Evolutionary conservation across 331 rosid genomes (phyloP).

Genomic region (Pyrus hybrid): DNA sequence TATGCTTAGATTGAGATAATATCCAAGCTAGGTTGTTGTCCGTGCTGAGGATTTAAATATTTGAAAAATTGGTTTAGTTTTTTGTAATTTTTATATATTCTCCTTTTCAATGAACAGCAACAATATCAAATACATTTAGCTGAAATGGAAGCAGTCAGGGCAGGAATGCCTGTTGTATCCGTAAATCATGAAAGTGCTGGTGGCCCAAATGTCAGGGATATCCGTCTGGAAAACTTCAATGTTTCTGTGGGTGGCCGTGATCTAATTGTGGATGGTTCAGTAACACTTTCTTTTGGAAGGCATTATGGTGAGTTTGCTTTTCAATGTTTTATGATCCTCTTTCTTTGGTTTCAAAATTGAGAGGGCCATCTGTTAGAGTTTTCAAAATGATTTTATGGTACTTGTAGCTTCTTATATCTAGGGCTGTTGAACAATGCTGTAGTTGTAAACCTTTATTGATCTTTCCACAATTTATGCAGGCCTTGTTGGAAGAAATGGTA

Average conservation of each 20-base stretch:
- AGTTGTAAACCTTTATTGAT: neutral
- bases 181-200: constrained; percentile 63
- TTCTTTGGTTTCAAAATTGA: neutral
- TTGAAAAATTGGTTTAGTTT: neutral
- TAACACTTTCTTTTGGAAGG: constrained; percentile 88
- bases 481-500: constrained; percentile 94
- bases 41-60: neutral
- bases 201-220: constrained; percentile 74
- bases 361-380: neutral
- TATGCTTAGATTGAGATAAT: neutral
- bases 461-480: constrained; percentile 32
- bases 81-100: neutral
- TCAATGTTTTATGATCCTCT: neutral
- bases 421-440: neutral
- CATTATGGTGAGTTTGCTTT: constrained; percentile 64
- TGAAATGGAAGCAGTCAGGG: constrained; percentile 92
- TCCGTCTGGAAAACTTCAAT: constrained; percentile 79
- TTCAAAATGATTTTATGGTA: neutral
- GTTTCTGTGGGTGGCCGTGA: constrained; percentile 98
- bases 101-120: constrained; percentile 34
- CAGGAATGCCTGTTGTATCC: constrained; percentile 80
- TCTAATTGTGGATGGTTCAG: constrained; percentile 81
- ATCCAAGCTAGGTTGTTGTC: constrained; percentile 8
- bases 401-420: neutral
- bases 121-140: constrained; percentile 80